Base-by-base conservation (phyloP, 2,329 filamentous ascomycete species). In the Hymenoscyphus fraxineus region DNA sequence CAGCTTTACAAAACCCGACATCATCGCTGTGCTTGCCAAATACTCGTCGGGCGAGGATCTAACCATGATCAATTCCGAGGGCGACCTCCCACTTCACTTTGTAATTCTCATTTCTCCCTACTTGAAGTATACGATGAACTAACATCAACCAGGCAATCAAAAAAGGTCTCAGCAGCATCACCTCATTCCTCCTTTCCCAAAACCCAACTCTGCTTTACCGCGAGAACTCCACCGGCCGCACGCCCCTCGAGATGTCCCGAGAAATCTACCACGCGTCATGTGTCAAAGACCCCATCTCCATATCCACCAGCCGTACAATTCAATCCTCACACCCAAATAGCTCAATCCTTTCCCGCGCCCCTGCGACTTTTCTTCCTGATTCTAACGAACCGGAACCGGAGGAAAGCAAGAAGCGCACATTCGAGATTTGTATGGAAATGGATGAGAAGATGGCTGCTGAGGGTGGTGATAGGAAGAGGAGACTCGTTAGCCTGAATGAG, bases 151-250 rank as follows among this genome's bases (percentile, higher is more conserved):
- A 78, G 2, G 71, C 73, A 9, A 66, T 73, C 59, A 73, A 70
- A 60, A 63, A 67, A 32, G 64, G 62, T 3, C 60, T 67, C n/a
- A 65, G 62, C 54, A 62, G 61, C 2, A 64, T 73, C 1, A 68
- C 70, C 13, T 62, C 62, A 6, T 71, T 62, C 59, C 65, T 75
- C 55, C 64, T 75, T 12, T 59, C 61, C 3, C 67, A 68, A 12
- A 71, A 73, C 2, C 67, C 72, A 0, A 32, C 61, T 0, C 71
- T 90, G 2, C 76, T 93, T 12, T 82, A 85, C 69, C 84, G 87
- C 27, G 92, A 95, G 74, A 93, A 93, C 69, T 85, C 90, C 0
- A 90, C 90, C 0, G 92, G 92, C 1, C 82, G 85, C 16, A 95
- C 91, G 0, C 88, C 91, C 0, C 80, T 83, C 35, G 91, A 95